These are phyloP conservation scores for Solanum arcanum DNA, from an alignment of 257 asterid species.

Conservation along the genomic window DNA sequence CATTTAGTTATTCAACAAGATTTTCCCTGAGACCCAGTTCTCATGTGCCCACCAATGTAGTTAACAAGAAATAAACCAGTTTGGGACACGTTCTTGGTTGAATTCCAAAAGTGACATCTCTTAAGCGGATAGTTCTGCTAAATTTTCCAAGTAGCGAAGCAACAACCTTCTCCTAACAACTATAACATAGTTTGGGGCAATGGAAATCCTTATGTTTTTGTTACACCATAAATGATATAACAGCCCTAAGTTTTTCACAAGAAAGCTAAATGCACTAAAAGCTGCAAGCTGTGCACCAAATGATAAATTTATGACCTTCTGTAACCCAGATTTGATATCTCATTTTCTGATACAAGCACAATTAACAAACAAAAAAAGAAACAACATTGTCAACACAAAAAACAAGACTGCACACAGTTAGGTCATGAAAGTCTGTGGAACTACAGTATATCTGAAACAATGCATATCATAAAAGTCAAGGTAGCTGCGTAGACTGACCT, in stretches of 20 bases:
- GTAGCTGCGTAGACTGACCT: slow-evolving; percentile 32
- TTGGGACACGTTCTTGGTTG: neutral
- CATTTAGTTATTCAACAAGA: neutral
- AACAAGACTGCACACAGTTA: neutral
- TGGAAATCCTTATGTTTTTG: neutral
- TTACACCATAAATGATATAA: neutral
- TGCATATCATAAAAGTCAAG: neutral
- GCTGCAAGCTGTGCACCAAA: neutral
- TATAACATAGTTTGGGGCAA: neutral
- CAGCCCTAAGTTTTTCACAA: neutral
- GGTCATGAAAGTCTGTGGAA: neutral
- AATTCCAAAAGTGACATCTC: neutral
- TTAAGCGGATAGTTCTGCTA: neutral
- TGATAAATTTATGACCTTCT: neutral
- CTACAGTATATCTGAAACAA: neutral
- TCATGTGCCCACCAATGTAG: neutral
- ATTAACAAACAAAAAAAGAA: neutral
- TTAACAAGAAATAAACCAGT: neutral
- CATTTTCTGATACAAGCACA: neutral
- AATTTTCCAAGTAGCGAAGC: neutral
- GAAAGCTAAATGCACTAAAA: neutral
- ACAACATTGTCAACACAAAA: neutral
- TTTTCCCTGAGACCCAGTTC: neutral
- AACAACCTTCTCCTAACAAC: neutral
- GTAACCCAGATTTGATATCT: neutral